Evolutionary conservation across 1,284 basidiomycete species (phyloP), one percentile per base, ranked within the genome.

Genomic region (Cutaneotrichosporon cyanovorans): DNA sequence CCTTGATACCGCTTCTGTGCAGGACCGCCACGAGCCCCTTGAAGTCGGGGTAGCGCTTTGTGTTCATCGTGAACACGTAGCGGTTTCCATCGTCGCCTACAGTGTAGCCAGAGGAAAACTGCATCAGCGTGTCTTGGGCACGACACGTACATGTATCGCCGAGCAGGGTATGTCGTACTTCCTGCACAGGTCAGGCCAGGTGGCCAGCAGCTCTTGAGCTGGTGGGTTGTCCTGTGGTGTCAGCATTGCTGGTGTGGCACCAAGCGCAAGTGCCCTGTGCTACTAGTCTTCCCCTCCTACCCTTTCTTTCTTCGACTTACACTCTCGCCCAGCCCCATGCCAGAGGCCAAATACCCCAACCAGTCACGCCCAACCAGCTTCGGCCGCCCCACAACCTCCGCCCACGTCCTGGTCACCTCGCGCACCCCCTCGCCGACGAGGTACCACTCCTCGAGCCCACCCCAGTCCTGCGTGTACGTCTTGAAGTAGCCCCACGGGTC

Each of bases 401-500:
- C 60, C 52, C 61, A 67, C 32, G 62, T 55, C 39, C 58, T 55
- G 9, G 68, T 66, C 5, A 70, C 63, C 46, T 69, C 52, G 45
- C 61, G 55, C 6, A 67, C 61, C 3, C 61, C 60, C 37, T 66
- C 57, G 10, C 65, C 71, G 37, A 73, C 55, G 30, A 73, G 45
- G n/a, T 72, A 57, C 55, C 65, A 72, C 50, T 71, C 67, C 43
- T 74, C 73, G 8, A 74, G 57, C 7, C 72, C 71, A 23, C 72
- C 73, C 51, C 58, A 67, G 51, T 71, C 65, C 48, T 73, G 70
- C 6, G 56, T 61, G 48, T 65, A 73, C 37, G 59, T 61, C 55
- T 71, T 73, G 57, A 73, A 73, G 53, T 62, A 61, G 9, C 71
- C 72, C 61, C 67, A 66, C 3, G 73, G 73, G 48, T 74, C 73